These are phyloP conservation scores for Hymenoscyphus occultus DNA, from an alignment of 2,329 filamentous ascomycete genomes.

Conservation along the genomic window DNA sequence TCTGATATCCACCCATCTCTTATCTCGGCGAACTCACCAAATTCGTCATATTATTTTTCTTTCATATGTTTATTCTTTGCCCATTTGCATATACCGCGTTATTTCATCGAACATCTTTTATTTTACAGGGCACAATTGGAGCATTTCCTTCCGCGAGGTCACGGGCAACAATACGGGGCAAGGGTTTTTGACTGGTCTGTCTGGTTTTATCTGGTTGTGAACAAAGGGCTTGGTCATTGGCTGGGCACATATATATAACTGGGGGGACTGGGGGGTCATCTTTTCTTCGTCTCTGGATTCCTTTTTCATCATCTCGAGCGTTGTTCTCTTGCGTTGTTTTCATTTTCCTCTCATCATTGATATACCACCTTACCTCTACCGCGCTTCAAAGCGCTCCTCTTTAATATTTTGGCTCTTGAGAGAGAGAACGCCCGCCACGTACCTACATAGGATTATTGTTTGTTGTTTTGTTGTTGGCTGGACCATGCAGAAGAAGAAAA, in stretches of 20 bases:
- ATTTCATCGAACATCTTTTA: not conserved
- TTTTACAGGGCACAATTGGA: slow-evolving; percentile 21
- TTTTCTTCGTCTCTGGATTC: not conserved
- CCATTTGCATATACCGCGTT: slow-evolving; percentile 35
- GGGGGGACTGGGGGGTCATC: not conserved
- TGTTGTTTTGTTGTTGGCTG: slow-evolving; percentile 31
- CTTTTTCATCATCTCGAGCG: slow-evolving; percentile 28
- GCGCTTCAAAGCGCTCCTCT: slow-evolving; percentile 25
- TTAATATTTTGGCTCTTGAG: slow-evolving; percentile 26
- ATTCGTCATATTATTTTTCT: slow-evolving; percentile 13
- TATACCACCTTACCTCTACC: slow-evolving; percentile 21
- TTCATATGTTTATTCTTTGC: not conserved
- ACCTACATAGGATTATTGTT: slow-evolving; percentile 21
- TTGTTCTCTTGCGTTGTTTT: slow-evolving; percentile 32
- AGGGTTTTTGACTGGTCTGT: slow-evolving; percentile 34
- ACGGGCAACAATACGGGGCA: slow-evolving; percentile 45
- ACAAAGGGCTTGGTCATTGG: slow-evolving; percentile 2
- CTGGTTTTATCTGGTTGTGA: slow-evolving; percentile 10
- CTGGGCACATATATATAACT: slow-evolving; percentile 4
- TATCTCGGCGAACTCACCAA: slow-evolving; percentile 21
- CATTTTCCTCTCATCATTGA: slow-evolving; percentile 23
- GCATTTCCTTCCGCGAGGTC: slow-evolving; percentile 39
- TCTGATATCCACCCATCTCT: slow-evolving; percentile 36
- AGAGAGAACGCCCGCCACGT: slow-evolving; percentile 9
- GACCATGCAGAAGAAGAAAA: slow-evolving; percentile 33